phyloP scores from a whole-genome alignment of 441 rosid species.

The Adansonia grandidieri region DNA sequence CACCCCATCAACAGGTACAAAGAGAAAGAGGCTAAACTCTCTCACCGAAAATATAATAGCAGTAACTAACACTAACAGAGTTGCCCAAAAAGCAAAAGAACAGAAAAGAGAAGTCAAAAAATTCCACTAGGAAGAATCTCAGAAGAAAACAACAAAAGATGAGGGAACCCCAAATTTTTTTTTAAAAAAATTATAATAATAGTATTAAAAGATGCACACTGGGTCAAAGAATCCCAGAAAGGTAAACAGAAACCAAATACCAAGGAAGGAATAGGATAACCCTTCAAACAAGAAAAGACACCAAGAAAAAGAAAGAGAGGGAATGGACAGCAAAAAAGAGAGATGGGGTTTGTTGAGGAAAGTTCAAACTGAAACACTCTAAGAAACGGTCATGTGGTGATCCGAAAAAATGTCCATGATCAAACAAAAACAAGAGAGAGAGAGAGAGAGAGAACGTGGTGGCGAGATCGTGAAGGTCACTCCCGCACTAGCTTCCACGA shows the following conservation, averaged over 20 bases:
- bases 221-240: conserved; percentile 32
- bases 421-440: conserved; percentile 8
- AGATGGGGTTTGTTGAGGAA: conserved; percentile 24
- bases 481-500: conserved; percentile 40
- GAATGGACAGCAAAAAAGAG: neutral
- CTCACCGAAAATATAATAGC: neutral
- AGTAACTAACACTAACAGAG: neutral
- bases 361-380: conserved; percentile 29
- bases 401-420: conserved; percentile 38
- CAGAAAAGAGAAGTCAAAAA: conserved; percentile 23
- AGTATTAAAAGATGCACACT: conserved; percentile 12
- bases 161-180: conserved; percentile 22
- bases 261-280: conserved; percentile 36
- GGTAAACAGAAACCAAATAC: conserved; percentile 28
- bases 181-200: neutral
- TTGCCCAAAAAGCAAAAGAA: conserved; percentile 26
- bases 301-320: conserved; percentile 24
- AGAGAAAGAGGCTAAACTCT: conserved; percentile 16
- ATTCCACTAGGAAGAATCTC: conserved; percentile 30
- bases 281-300: conserved; percentile 35
- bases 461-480: conserved; percentile 52
- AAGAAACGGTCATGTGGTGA: conserved; percentile 55
- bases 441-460: conserved; percentile 25
- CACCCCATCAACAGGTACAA: conserved; percentile 38
- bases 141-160: conserved; percentile 28